Conservation (phyloP, 495 filamentous ascomycete genomes). For the Penicillium steckii region DNA sequence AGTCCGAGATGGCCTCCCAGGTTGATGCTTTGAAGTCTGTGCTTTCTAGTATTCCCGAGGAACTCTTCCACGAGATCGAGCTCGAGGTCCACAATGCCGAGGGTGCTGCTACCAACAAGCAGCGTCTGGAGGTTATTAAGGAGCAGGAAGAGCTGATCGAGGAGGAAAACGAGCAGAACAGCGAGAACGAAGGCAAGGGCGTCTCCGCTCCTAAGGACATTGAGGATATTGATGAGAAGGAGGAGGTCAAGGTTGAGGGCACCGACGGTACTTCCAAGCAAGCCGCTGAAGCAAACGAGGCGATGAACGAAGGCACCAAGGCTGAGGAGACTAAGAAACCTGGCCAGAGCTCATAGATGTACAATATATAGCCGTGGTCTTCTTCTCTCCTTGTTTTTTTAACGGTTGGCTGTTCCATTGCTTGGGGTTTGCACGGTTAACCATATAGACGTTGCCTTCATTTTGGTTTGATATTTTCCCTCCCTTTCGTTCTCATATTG, state of each 20-base stretch:
- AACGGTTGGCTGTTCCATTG: background rate
- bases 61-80: constrained; percentile 99
- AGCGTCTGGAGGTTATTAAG: constrained; percentile 97
- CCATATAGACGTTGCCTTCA: constrained; percentile 18
- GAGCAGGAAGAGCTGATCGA: constrained; percentile 98
- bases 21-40: constrained; percentile 93
- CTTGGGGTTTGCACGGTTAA: constrained; percentile 5
- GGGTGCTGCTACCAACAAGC: constrained; percentile 97
- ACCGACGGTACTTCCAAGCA: constrained; percentile 26
- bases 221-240: constrained; percentile 83
- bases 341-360: constrained; percentile 21
- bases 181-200: constrained; percentile 62
- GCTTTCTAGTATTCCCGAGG: constrained; percentile 91
- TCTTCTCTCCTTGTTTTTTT: background rate
- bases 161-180: constrained; percentile 91
- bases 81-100: constrained; percentile 97
- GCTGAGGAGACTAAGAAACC: constrained; percentile 36
- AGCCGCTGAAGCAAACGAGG: constrained; percentile 42
- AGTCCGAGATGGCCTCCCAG: constrained; percentile 80
- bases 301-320: constrained; percentile 39
- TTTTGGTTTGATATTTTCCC: background rate
- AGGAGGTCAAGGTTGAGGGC: constrained; percentile 37
- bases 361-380: constrained; percentile 17
- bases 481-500: constrained; percentile 22
- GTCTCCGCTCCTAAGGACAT: constrained; percentile 62